Base-by-base conservation (phyloP, 2,329 filamentous ascomycete genomes). In the Exophiala oligosperma region DNA sequence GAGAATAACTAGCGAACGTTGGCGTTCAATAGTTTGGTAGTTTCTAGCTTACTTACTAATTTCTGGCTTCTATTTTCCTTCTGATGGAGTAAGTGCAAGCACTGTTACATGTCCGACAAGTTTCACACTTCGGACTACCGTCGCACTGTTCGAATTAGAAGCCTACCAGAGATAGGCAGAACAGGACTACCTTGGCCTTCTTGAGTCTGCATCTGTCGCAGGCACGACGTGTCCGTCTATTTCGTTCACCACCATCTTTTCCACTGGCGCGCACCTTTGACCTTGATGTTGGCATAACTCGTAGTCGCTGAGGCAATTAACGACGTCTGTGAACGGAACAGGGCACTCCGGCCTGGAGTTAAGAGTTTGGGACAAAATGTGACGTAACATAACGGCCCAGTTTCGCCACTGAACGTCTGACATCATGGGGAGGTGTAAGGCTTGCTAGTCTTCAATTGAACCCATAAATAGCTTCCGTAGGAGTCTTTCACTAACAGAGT, bases 121-220 rank as follows among this genome's bases (percentile, higher is more conserved):
- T 56, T 23, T 41, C 55, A 44, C 59, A 61, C 7, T 17, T 24
- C 3, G 17, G 23, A 12, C 24, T 46, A 8, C 56, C 60, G 35
- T 62, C 60, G 32, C 60, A 62, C 17, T 17, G 17, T 17, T 17
- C 17, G 17, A 17, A 17, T 17, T 17, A 17, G 17, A 17, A 17
- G 17, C 17, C 17, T 17, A 17, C 17, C 17, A 17, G 17, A 17
- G 17, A 17, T 17, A 17, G 17, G 17, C 17, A 17, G 17, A 17
- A 17, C 17, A 17, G 17, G 17, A 17, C 17, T 17, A 17, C 17
- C 56, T 62, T 59, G 6, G 57, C 53, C 26, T 62, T 62, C 51
- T 62, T 62, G 29, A 57, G 6, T 12, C 57, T 47, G 49, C 60
- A 62, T 9, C 53, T 48, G 56, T 62, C 60, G 26, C 60, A 54